Base-by-base conservation (phyloP, 805 yeast genomes). In the Candida maesae region DNA sequence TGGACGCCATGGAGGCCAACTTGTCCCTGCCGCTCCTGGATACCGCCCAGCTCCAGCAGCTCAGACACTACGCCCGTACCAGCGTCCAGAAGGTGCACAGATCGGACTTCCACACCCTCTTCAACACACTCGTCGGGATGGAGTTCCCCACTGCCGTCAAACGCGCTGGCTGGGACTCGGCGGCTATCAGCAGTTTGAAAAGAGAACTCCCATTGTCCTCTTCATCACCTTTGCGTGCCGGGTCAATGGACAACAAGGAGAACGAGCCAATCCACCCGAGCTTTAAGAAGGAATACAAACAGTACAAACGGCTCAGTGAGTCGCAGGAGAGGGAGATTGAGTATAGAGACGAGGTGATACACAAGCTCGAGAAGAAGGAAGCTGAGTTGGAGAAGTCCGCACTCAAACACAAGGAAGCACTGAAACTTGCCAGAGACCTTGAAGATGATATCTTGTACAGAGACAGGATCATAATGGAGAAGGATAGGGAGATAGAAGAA, bases 41-140 rank as follows among this genome's bases (percentile, higher is more conserved):
- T n/a, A 50, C 54, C 7, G 39, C 56, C 3, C 65, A 63, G 2
- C 38, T 45, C 15, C 44, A 45, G 15, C 53, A 59, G 9, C 37
- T 64, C 10, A 53, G 45, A 14, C 53, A 58, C n/a, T 65, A 58
- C 43, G 50, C 60, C 11, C 53, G 47, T 15, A 59, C 56, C 6
- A 56, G 63, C 20, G 53, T 55, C n/a, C 50, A 51, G 31, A 60
- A 61, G 35, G 51, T 66, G 1, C 53, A 57, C 38, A 65, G 58
- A 42, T 50, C 57, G 9, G 67, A 64, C 15, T 61, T 64, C 50
- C 44, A 51, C 23, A 47, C 54, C 14, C 42, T 63, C 16, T 64
- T 65, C 36, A 51, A 51, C 19, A 56, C 61, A 6, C 44, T 67
- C 17, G 43, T 61, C 7, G 68, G 69, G 3, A 46, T 52, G n/a